Percentiles rank a stretch among this genome's conserved stretches.
Conservation (phyloP, 345 rosid genomes). For the Viola odorata region DNA sequence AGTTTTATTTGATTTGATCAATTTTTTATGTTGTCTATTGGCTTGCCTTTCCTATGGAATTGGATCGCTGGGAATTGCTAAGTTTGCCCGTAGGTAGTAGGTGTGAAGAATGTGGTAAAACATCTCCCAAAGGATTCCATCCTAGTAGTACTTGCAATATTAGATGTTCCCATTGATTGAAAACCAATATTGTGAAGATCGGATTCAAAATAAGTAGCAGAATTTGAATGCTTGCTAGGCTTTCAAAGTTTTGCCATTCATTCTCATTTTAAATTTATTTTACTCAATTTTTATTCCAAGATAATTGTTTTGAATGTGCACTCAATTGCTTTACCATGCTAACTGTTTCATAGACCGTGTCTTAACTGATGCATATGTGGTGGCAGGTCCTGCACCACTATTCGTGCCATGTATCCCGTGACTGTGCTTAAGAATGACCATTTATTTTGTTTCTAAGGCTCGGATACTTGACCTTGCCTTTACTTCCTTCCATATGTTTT, state of each 20-base stretch:
- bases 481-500: background rate
- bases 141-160: background rate
- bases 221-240: background rate
- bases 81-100: constrained; percentile 5
- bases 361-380: constrained; percentile 63
- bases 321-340: constrained; percentile 13
- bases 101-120: constrained; percentile 2
- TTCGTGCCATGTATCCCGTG: constrained; percentile 47
- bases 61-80: constrained; percentile 13
- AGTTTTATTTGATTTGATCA: background rate
- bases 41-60: background rate
- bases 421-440: constrained; percentile 41
- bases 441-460: constrained; percentile 25
- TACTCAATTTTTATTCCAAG: no score
- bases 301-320: constrained; percentile 5
- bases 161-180: no score
- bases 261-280: no score
- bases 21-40: background rate
- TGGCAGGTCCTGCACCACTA: constrained; percentile 71
- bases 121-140: background rate
- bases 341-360: constrained; percentile 14
- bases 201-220: background rate
- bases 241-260: no score
- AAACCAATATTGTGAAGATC: background rate
- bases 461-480: constrained; percentile 20